Evolutionary conservation across 805 yeast genomes (phyloP).

Genomic region (Saccharomycopsis capsularis): DNA sequence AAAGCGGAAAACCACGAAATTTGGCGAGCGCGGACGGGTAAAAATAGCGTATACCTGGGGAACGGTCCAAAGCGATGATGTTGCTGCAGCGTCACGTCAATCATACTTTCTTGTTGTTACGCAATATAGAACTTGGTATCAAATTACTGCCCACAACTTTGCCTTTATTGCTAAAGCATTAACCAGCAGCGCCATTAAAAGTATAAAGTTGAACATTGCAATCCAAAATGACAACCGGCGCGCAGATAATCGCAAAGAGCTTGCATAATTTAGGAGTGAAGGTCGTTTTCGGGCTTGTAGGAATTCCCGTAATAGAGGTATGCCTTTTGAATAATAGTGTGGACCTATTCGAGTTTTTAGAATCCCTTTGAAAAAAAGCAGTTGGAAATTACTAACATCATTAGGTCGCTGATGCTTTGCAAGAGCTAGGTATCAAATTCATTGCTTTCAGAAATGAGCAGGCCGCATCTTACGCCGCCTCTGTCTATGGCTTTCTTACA

Average conservation of each 20-base stretch:
- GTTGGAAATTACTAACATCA: neutral
- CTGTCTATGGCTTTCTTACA: constrained; percentile 60
- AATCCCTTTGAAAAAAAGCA: neutral
- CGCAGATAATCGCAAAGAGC: constrained; percentile 42
- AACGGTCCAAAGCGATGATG: too few species aligned
- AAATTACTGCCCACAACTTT: too few species aligned
- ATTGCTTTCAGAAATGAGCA: constrained; percentile 64
- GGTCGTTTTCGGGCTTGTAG: constrained; percentile 63
- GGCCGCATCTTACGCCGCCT: constrained; percentile 70
- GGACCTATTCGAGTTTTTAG: neutral
- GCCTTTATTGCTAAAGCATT: too few species aligned
- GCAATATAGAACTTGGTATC: too few species aligned
- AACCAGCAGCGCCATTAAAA: too few species aligned
- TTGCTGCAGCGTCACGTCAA: too few species aligned
- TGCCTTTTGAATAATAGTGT: constrained; percentile 15
- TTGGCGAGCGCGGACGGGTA: too few species aligned
- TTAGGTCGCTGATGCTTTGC: constrained; percentile 52
- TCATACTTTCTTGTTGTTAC: too few species aligned
- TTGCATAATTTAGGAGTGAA: constrained; percentile 45
- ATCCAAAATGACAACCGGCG: too few species aligned
- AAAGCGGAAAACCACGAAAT: too few species aligned
- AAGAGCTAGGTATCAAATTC: constrained; percentile 47
- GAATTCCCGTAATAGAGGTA: constrained; percentile 66
- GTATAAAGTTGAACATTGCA: too few species aligned
- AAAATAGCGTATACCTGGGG: too few species aligned